Evolutionary conservation across 83 land plant genomes (phyloP), one percentile per base, ranked within the genome.

Genomic region (Diphasiastrum complanatum): DNA sequence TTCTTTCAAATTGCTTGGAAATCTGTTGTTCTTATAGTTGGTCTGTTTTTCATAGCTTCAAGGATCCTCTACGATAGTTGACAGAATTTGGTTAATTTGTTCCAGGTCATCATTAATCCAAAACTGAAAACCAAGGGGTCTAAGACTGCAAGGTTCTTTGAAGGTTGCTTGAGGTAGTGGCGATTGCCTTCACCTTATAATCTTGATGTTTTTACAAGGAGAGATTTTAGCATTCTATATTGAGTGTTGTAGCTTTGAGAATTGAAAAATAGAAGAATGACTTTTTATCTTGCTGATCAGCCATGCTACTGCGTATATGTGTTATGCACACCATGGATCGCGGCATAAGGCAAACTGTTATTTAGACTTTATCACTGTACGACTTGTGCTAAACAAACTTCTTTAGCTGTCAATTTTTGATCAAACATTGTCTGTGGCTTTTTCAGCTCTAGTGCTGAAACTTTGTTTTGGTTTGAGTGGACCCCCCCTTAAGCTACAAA

Each of bases 131-230:
- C 57, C 60, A 75, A 71, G 51, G 67, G 82, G 26, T 59, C 67
- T 35, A 75, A 68, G 60, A 83, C 77, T 58, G 95, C 95, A 28
- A 43, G 75, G 1, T 91, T 87, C 69, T 91, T 87, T 65, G 97
- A 91, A 72, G 97, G 97, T 29, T 91, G 97, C 50, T 58, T 91
- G 41, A 91, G 97, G 97, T 87, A 61, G 43, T n/a, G n/a, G n/a
- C n/a, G n/a, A n/a, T n/a, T 29, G 26, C 23, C 11, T 41, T 40
- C 4, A 27, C 45, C 34, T 47, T 24, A 25, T 2, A 1, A 33
- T 28, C 0, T n/a, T 43, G 23, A 35, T 22, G 51, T 5, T 33
- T 5, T 35, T 33, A 36, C 11, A 38, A 34, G 12, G 22, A n/a
- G 19, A 1, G 54, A 30, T 43, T 19, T 25, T 19, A 45, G 40